These are phyloP conservation scores for Sclerotinia sclerotiorum DNA, from an alignment of 2,329 filamentous ascomycete species.

Conservation along the genomic window DNA sequence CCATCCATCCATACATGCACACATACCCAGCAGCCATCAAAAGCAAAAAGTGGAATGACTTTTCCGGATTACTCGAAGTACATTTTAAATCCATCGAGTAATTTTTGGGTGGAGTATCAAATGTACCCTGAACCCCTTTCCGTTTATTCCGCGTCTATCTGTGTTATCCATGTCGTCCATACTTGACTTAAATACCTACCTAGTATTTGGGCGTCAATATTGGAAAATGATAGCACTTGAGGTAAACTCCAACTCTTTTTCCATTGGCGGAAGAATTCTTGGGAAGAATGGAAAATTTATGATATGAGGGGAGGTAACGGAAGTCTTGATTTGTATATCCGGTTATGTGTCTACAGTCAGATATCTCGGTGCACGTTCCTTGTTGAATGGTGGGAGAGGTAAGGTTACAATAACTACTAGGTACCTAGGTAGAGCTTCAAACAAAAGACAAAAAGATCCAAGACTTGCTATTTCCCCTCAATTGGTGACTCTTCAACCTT, in stretches of 20 bases:
- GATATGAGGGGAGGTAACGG: background rate
- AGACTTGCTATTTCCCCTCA: background rate
- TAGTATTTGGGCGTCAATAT: background rate
- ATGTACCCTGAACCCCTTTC: background rate
- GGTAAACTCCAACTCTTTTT: background rate
- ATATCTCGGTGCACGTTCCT: conserved; percentile 10
- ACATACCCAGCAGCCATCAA: no score
- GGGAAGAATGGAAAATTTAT: background rate
- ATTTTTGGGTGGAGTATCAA: background rate
- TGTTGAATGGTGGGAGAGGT: background rate
- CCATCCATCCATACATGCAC: no score
- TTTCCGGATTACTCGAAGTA: background rate
- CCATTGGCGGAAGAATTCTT: conserved; percentile 16
- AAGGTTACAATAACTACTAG: background rate
- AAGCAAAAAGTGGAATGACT: background rate
- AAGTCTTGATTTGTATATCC: background rate
- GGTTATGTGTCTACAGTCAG: no score
- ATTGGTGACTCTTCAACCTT: background rate
- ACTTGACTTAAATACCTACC: no score
- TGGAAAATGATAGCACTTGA: background rate
- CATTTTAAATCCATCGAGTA: background rate
- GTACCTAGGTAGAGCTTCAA: no score
- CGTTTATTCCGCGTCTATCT: conserved; percentile 13
- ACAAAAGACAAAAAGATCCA: background rate
- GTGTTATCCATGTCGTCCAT: background rate